Conservation (phyloP, 1,284 basidiomycete species). For the Cutaneotrichosporon arboriforme region DNA sequence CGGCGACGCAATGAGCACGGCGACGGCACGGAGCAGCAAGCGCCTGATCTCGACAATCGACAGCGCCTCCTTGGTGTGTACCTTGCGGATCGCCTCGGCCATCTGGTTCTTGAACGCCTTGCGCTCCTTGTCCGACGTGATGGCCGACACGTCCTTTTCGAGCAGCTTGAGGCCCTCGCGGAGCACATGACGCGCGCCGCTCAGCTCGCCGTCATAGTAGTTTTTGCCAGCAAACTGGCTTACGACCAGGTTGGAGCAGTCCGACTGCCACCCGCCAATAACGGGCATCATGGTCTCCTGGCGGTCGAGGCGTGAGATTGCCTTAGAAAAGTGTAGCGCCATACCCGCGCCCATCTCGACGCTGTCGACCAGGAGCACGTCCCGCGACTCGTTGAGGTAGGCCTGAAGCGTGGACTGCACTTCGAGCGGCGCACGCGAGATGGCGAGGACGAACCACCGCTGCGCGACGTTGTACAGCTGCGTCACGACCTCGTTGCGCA, state of each 20-base stretch:
- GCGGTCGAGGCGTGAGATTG: constrained; percentile 69
- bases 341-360: constrained; percentile 85
- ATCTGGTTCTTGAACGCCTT: constrained; percentile 66
- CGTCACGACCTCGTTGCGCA: constrained; percentile 76
- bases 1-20: constrained; percentile 64
- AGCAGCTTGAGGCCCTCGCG: constrained; percentile 43
- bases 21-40: constrained; percentile 80
- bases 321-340: constrained; percentile 75
- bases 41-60: constrained; percentile 76
- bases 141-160: constrained; percentile 59
- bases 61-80: constrained; percentile 64
- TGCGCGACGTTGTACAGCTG: constrained; percentile 69
- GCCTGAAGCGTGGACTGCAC: constrained; percentile 84
- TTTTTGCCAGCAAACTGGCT: constrained; percentile 79
- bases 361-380: constrained; percentile 60
- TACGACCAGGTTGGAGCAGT: constrained; percentile 68
- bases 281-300: constrained; percentile 55
- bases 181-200: constrained; percentile 65
- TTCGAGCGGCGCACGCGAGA: constrained; percentile 84
- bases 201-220: constrained; percentile 79
- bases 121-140: constrained; percentile 58
- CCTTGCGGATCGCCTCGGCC: constrained; percentile 60
- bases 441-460: constrained; percentile 76
- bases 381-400: constrained; percentile 71
- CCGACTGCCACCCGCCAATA: constrained; percentile 52